Conservation (phyloP, 441 rosid species). For the Cnidoscolus chayamansa region DNA sequence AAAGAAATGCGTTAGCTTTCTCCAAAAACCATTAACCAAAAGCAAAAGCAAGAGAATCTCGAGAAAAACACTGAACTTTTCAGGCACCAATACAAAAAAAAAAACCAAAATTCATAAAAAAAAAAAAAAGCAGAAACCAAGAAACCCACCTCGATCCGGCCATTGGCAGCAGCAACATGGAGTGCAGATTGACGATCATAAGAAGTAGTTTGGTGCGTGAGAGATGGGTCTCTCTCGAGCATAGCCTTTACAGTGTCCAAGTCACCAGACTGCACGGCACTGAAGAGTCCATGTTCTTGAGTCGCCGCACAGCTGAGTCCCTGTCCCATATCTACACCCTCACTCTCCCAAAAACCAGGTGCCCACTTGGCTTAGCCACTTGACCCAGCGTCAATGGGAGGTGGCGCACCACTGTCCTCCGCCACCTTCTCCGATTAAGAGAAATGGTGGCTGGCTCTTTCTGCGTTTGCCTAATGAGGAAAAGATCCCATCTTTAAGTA, state of each 20-base stretch:
- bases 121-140: slow-evolving; percentile 5
- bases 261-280: slow-evolving; percentile 71
- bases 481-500: slow-evolving; percentile 19
- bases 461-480: slow-evolving; percentile 1
- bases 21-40: slow-evolving; percentile 10
- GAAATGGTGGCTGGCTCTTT: slow-evolving; percentile 14
- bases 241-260: slow-evolving; percentile 39
- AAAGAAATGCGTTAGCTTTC: slow-evolving; percentile 14
- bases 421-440: slow-evolving; percentile 27
- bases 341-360: background rate
- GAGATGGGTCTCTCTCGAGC: slow-evolving; percentile 50
- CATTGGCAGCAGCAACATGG: slow-evolving; percentile 92
- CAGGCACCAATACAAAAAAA: slow-evolving; percentile 2
- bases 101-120: slow-evolving; percentile 17
- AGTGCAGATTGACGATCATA: slow-evolving; percentile 81
- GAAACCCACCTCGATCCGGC: slow-evolving; percentile 79
- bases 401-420: slow-evolving; percentile 24
- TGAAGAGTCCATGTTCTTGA: slow-evolving; percentile 62
- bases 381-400: slow-evolving; percentile 47
- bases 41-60: slow-evolving; percentile 13
- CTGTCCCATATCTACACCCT: slow-evolving; percentile 65
- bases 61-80: background rate
- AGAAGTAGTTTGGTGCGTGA: slow-evolving; percentile 46
- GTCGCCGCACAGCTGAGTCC: slow-evolving; percentile 71
- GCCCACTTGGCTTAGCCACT: slow-evolving; percentile 22